Evolutionary conservation across 1,284 basidiomycete genomes (phyloP), one percentile per base, ranked within the genome.

Genomic region (Puccinia triticina): DNA sequence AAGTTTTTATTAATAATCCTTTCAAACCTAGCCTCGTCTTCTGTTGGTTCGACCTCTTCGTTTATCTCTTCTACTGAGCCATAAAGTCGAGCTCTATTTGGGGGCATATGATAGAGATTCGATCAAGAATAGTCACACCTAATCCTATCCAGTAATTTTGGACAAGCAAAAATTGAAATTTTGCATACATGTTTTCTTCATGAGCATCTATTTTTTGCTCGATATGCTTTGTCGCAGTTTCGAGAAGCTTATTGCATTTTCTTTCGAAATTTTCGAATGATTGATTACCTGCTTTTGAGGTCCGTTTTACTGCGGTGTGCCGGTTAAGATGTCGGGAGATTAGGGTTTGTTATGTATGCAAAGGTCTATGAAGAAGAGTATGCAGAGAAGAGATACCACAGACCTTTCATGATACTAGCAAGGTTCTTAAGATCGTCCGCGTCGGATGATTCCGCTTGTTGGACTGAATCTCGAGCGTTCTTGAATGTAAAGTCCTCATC

Each of bases 231-330:
- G 43, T 69, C 2, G 66, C 46, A 46, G 12, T 46, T 69, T 69
- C 23, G 37, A 69, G 3, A 10, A 69, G 43, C 29, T 69, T 23
- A n/a, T 4, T 40, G 43, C 66, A 69, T 43, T 46, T 69, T 18
- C 43, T 69, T 69, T 69, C 66, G 18, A 69, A 69, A 43, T n/a
- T 69, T 23, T 69, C 66, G 66, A 43, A 43, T 21, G 66, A 43
- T 23, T 69, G 66, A 43, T 69, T 43, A n/a, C 7, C 34, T 46
- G 12, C 11, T 69, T 69, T 69, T 23, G 66, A n/a, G 66, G n/a
- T 34, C 21, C 66, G 40, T 69, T 29, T 69, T 2, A 18, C 66
- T 69, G 23, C 2, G 8, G 37, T 21, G 32, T n/a, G 8, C 34
- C 40, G 12, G 2, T 69, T 29, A 34, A 18, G 14, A 59, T n/a